Evolutionary conservation across 345 rosid genomes (phyloP).

Genomic region (Erysimum cheiranthoides): DNA sequence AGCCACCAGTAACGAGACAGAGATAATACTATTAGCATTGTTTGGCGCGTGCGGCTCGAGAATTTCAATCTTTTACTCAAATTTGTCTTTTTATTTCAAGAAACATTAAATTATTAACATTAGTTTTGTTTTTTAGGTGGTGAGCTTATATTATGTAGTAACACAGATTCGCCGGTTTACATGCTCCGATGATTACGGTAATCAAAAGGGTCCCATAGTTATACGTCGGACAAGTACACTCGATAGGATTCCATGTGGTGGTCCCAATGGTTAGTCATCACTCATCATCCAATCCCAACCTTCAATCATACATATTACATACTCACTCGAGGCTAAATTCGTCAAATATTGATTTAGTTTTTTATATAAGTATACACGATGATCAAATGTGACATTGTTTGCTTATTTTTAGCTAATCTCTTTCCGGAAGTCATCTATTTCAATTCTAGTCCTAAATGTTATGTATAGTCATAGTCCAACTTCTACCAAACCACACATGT

Average conservation of each 20-base stretch:
- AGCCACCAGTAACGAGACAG: slow-evolving; percentile 7
- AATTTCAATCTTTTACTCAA: slow-evolving; percentile 19
- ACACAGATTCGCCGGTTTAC: slow-evolving; percentile 34
- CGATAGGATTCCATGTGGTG: slow-evolving; percentile 47
- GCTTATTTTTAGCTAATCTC: slow-evolving; percentile 16
- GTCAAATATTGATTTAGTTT: slow-evolving; percentile 8
- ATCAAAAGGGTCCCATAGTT: slow-evolving; percentile 31
- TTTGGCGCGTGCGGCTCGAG: slow-evolving; percentile 65
- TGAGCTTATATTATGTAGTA: slow-evolving; percentile 34
- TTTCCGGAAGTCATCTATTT: slow-evolving; percentile 21
- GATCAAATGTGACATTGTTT: slow-evolving; percentile 32
- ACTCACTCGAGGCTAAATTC: slow-evolving; percentile 28
- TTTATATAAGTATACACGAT: background rate
- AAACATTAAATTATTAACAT: slow-evolving; percentile 27
- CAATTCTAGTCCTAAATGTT: background rate
- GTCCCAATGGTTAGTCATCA: slow-evolving; percentile 34
- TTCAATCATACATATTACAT: slow-evolving; percentile 17
- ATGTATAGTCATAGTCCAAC: slow-evolving; percentile 24
- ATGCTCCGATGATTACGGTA: slow-evolving; percentile 46
- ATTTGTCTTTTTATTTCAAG: slow-evolving; percentile 20
- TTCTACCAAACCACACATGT: slow-evolving; percentile 26
- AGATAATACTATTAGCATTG: slow-evolving; percentile 14
- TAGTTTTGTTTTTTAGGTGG: slow-evolving; percentile 21
- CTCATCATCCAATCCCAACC: slow-evolving; percentile 35
- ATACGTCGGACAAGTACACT: slow-evolving; percentile 42